A percentile compares a stretch with the other conserved stretches of the same genome.
Evolutionary conservation across 345 rosid species (phyloP).

Genomic region (Hibiscus trionum): DNA sequence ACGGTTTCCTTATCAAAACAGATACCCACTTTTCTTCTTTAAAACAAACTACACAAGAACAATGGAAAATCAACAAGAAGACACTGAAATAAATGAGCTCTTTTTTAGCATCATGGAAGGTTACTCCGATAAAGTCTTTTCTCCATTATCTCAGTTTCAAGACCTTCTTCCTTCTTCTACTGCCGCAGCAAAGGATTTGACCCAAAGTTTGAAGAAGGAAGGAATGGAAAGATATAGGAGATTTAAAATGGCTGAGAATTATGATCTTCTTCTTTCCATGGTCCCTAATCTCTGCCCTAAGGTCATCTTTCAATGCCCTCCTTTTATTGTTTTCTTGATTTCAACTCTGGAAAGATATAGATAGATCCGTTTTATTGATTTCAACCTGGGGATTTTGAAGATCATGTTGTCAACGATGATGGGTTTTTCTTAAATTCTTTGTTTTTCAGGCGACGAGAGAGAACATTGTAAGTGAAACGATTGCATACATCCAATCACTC

Average conservation of each 20-base stretch:
- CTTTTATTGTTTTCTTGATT: neutral
- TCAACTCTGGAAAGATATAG: too few relatives aligned
- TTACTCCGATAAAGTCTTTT: constrained; percentile 9
- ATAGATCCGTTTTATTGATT: too few relatives aligned
- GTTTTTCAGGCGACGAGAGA: constrained; percentile 9
- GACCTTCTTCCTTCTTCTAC: neutral
- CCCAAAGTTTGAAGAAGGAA: neutral
- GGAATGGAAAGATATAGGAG: neutral
- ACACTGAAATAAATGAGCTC: neutral
- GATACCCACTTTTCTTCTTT: neutral
- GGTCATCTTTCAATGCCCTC: neutral
- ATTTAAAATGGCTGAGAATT: constrained; percentile 1
- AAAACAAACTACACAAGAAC: neutral
- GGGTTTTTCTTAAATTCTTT: neutral
- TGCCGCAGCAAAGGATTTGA: neutral
- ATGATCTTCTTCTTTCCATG: constrained; percentile 12
- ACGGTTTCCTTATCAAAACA: neutral
- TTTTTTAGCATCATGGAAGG: neutral
- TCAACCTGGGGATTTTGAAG: neutral
- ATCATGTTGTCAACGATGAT: neutral
- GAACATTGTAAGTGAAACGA: neutral
- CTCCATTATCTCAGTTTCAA: constrained; percentile 11
- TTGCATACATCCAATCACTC: constrained; percentile 1
- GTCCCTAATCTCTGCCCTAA: constrained; percentile 7
- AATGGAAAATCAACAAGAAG: neutral